These are phyloP conservation scores for Dictyostelium brefeldianum DNA, from an alignment of 78 protist species.

Conservation along the genomic window DNA sequence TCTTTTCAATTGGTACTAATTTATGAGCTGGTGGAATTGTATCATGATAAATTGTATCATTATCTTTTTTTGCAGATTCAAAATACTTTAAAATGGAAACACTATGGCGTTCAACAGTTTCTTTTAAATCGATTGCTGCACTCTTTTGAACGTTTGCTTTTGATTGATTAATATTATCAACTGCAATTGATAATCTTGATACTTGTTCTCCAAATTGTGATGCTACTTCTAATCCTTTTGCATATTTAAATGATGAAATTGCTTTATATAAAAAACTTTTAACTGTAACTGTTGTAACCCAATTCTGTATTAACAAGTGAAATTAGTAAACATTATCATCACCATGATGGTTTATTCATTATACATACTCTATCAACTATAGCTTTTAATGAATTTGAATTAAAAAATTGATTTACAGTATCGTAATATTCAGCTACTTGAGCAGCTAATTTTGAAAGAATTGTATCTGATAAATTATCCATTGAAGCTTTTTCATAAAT, in stretches of 20 bases:
- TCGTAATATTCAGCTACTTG: constrained; percentile 75
- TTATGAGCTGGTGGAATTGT: constrained; percentile 62
- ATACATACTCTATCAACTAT: constrained; percentile 52
- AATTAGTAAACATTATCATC: not conserved
- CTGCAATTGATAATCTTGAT: constrained; percentile 32
- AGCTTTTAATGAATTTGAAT: constrained; percentile 25
- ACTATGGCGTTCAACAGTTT: constrained; percentile 12
- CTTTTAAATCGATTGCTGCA: constrained; percentile 35
- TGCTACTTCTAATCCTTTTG: constrained; percentile 2
- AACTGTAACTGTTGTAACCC: not conserved
- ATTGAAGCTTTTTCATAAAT: constrained; percentile 79
- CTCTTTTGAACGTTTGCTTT: constrained; percentile 20
- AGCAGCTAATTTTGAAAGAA: constrained; percentile 74
- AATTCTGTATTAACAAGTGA: constrained; percentile 8
- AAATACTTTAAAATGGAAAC: not conserved
- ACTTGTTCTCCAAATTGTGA: constrained; percentile 74
- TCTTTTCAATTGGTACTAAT: constrained; percentile 72
- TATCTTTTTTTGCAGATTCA: constrained; percentile 66
- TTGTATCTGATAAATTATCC: constrained; percentile 60
- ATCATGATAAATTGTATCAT: constrained; percentile 82
- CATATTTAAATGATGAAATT: constrained; percentile 20
- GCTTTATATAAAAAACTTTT: constrained; percentile 44
- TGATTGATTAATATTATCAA: constrained; percentile 14
- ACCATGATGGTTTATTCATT: not conserved
- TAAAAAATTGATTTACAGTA: constrained; percentile 1